Base-by-base conservation (phyloP, 2,329 filamentous ascomycete genomes). In the Pseudogymnoascus sp. region DNA sequence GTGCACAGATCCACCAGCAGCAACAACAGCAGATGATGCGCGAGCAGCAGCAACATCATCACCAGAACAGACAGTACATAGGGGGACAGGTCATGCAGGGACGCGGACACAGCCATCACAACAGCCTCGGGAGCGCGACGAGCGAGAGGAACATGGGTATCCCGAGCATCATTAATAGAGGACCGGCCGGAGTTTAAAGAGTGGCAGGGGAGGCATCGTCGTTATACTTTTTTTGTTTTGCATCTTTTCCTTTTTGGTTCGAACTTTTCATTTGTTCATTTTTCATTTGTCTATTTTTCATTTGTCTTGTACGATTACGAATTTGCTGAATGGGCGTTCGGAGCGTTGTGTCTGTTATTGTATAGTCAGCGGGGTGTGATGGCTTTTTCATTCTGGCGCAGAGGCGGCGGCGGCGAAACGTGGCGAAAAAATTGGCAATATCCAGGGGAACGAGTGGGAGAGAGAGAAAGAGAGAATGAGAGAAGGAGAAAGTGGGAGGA, bases 61-160 rank as follows among this genome's bases (percentile, higher is more conserved):
- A 38, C 37, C 31, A 23, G 33, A 39, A 59, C 10, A 59, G 37
- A 23, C 33, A 37, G 19, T 59, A 59, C 23, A 37, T 39, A 16
- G 37, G 73, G 64, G 66, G 65, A 41, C 59, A 61, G 61, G 71
- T 73, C 33, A 63, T 70, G n/a, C 65, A 69, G 14, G 63, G 66
- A 66, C 72, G 60, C 74, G 77, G 66, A 21, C 59, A 61, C 38
- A 52, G 59, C 38, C 37, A 52, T 33, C 35, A 41, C 21, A 43
- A 61, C 14, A 45, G 41, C 38, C 38, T 61, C 12, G 58, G 58
- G 58, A 59, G 58, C 23, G 37, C 19, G 12, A 37, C 37, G 12
- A 59, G 58, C 37, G 37, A 59, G 31, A 19, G 58, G 16, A 39
- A 59, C 37, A 59, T 59, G 58, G 58, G 58, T 16, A 59, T 59